Percentiles rank a stretch among this genome's conserved stretches.
These are phyloP conservation scores for Fusarium haematococcum DNA, from an alignment of 2,329 filamentous ascomycete species.

Conservation along the genomic window DNA sequence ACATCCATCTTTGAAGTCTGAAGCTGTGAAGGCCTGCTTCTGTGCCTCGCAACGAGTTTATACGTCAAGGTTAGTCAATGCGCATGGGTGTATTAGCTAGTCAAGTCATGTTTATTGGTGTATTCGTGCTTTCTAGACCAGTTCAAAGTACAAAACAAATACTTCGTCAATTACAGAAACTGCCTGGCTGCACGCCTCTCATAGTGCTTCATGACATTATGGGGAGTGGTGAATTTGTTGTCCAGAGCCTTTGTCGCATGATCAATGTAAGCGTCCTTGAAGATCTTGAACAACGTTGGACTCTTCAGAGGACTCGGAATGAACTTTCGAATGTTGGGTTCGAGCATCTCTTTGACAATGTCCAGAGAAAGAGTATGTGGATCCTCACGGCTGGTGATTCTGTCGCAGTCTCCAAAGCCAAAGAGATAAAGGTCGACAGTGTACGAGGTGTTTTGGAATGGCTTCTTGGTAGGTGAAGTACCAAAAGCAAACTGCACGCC, in stretches of 20 bases:
- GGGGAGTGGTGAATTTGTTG: no score
- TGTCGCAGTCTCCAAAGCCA: not conserved
- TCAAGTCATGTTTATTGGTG: not conserved
- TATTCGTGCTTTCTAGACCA: not conserved
- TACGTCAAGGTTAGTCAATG: not conserved
- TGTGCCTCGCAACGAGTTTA: not conserved
- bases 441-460: no score
- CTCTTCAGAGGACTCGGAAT: not conserved
- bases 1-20: not conserved
- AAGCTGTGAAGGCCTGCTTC: not conserved
- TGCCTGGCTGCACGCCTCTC: not conserved
- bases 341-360: not conserved
- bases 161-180: not conserved
- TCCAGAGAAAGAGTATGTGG: no score
- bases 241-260: not conserved
- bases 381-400: no score
- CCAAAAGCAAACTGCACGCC: not conserved
- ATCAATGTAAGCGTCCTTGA: not conserved
- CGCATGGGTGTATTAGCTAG: not conserved
- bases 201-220: not conserved
- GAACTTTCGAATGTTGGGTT: not conserved
- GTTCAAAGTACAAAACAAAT: not conserved
- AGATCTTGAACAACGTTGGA: not conserved
- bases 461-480: not conserved
- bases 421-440: not conserved